Evolutionary conservation across 306 rosid genomes (phyloP).

Genomic region (Acacia melanoxylon): DNA sequence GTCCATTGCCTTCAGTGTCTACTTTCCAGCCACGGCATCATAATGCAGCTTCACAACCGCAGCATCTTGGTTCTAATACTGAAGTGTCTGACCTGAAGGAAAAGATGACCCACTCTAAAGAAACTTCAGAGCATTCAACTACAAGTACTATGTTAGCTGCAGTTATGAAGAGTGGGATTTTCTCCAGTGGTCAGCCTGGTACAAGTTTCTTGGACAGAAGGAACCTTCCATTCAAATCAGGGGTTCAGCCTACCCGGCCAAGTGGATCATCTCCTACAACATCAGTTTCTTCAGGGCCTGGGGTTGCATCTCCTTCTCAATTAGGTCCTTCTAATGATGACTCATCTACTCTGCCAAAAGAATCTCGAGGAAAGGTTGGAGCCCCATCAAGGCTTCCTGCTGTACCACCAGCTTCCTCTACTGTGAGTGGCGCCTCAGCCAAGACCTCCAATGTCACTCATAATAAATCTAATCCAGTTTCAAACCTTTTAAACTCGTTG

Average conservation of each 20-base stretch:
- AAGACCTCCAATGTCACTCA: slow-evolving; percentile 48
- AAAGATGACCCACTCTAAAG: slow-evolving; percentile 39
- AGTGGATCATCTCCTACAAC: slow-evolving; percentile 45
- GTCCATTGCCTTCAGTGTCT: slow-evolving; percentile 45
- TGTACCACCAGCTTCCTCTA: slow-evolving; percentile 53
- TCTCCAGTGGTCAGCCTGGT: slow-evolving; percentile 45
- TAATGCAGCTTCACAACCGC: slow-evolving; percentile 31
- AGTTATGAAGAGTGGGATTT: slow-evolving; percentile 72
- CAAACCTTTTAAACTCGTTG: slow-evolving; percentile 82
- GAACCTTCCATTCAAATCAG: slow-evolving; percentile 44
- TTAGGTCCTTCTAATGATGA: slow-evolving; percentile 48
- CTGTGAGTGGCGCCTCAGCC: slow-evolving; percentile 42
- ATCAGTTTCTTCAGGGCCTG: slow-evolving; percentile 44
- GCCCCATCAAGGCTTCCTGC: slow-evolving; percentile 41
- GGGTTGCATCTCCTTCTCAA: slow-evolving; percentile 44
- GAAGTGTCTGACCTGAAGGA: slow-evolving; percentile 46
- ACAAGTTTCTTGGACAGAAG: slow-evolving; percentile 41
- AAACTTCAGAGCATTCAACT: slow-evolving; percentile 54
- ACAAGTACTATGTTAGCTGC: slow-evolving; percentile 73
- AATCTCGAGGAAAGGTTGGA: slow-evolving; percentile 50
- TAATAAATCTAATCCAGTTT: slow-evolving; percentile 58
- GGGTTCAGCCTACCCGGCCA: slow-evolving; percentile 43
- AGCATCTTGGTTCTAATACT: slow-evolving; percentile 41
- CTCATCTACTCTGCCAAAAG: slow-evolving; percentile 33
- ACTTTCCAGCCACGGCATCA: slow-evolving; percentile 46